Evolutionary conservation across 495 filamentous ascomycete genomes (phyloP), one percentile per base, ranked within the genome.

Genomic region (Articulospora tetracladia): DNA sequence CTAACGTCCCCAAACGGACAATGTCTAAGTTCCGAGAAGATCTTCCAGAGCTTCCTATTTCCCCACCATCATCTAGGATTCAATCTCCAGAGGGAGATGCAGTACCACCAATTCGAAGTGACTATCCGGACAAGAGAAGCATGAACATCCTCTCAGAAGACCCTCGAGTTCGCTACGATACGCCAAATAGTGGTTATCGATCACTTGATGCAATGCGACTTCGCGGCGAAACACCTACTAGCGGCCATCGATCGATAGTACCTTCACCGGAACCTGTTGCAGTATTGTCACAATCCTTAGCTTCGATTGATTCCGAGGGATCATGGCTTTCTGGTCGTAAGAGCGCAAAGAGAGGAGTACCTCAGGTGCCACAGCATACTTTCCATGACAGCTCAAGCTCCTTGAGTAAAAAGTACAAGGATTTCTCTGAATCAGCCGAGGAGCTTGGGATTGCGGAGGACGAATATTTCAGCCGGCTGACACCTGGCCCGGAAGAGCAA

Each of bases 11-110:
- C 8, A 84, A 85, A 60, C 86, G 91, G 27, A 90, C 91, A 2
- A 89, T 89, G 73, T 96, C 91, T 44, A 93, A 91, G 49, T 97
- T 97, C 77, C 84, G 86, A n/a, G 92, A 97, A 71, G 92, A 96
- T 69, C 82, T 97, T 17, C 91, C 90, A 19, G 92, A 96, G 65
- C 78, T 91, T 27, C 89, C 91, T 1, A 69, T 92, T 19, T 93
- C 91, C 19, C 90, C 90, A 10, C 86, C 91, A 3, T 88, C 89
- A 54, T 95, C 92, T 1, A 79, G 89, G 41, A 68, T 93, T 28
- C 90, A 93, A 61, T 93, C 90, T 0, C 86, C 86, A 3, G 84
- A 87, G 63, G 77, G 70, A 6, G 79, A 83, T 19, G 73, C 71
- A 30, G 55, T 77, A 24, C 76, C 65, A 25, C 53, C 64, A 4